Conservation (phyloP, 2,329 filamentous ascomycete species). For the Trichoderma semiorbis region DNA sequence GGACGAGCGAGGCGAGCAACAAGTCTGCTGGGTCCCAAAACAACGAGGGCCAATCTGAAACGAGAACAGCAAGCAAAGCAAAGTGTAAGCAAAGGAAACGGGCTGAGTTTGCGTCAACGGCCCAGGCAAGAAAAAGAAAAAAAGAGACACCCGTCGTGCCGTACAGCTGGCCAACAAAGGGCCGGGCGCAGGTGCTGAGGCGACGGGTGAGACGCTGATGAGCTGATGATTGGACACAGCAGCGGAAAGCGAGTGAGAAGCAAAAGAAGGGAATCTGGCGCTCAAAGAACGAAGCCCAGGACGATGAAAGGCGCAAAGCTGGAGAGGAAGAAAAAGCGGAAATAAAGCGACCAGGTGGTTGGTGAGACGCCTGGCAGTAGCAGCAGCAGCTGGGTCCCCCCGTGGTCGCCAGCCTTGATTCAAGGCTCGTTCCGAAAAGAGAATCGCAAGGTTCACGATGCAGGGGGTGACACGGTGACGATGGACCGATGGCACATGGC, state of each 20-base stretch:
- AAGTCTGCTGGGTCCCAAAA: not conserved
- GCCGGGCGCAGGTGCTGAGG: constrained; percentile 11
- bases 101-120: constrained; percentile 13
- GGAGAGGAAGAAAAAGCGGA: not conserved
- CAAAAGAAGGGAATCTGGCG: not conserved
- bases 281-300: not conserved
- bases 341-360: not conserved
- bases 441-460: constrained; percentile 18
- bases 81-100: not conserved
- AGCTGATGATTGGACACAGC: not conserved
- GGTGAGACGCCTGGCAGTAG: constrained; percentile 5
- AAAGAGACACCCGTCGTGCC: not conserved
- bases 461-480: constrained; percentile 15
- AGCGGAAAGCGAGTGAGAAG: constrained; percentile 5
- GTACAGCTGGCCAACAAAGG: constrained; percentile 8
- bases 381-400: not conserved
- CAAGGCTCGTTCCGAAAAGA: constrained; percentile 1
- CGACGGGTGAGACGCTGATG: constrained; percentile 14
- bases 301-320: not conserved
- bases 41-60: constrained; percentile 23
- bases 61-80: not conserved
- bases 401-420: constrained; percentile 8
- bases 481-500: constrained; percentile 12
- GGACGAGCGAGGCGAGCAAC: not conserved
- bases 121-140: not conserved